A percentile compares a stretch with the other conserved stretches of the same genome.
These are phyloP conservation scores for Fusarium equiseti DNA, from an alignment of 2,329 filamentous ascomycete genomes.

Conservation along the genomic window DNA sequence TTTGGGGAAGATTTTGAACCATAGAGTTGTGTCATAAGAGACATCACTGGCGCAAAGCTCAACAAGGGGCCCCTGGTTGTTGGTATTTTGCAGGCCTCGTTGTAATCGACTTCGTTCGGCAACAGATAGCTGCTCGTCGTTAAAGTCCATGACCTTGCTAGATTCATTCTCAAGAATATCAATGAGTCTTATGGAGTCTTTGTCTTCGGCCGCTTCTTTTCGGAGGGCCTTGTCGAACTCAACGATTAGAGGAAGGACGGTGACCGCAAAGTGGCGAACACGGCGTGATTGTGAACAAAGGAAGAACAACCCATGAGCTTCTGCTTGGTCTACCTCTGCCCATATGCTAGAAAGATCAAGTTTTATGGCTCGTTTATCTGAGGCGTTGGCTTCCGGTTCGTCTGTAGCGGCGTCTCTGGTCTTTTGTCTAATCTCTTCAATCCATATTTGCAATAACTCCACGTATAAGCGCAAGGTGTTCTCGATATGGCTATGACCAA, in stretches of 20 bases:
- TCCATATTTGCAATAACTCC: conserved; percentile 95
- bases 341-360: conserved; percentile 89
- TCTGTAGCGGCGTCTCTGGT: conserved; percentile 78
- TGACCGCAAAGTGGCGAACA: conserved; percentile 91
- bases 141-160: conserved; percentile 88
- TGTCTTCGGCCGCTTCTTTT: conserved; percentile 69
- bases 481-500: conserved; percentile 93
- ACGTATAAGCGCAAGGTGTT: conserved; percentile 93
- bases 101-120: conserved; percentile 93
- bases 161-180: conserved; percentile 93
- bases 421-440: conserved; percentile 93
- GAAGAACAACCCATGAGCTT: conserved; percentile 97
- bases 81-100: conserved; percentile 86
- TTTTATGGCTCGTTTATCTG: conserved; percentile 79
- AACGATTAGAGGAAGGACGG: conserved; percentile 88
- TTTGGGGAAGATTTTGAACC: conserved; percentile 98
- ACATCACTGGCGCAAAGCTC: conserved; percentile 96
- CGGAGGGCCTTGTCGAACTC: conserved; percentile 93
- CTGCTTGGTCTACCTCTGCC: conserved; percentile 95
- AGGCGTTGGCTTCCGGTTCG: conserved; percentile 68
- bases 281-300: conserved; percentile 93
- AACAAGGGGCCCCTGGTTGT: conserved; percentile 86
- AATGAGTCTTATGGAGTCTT: conserved; percentile 81
- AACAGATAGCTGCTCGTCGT: conserved; percentile 89
- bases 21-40: conserved; percentile 92